phyloP scores from a whole-genome alignment of 768 basidiomycete genomes.

The Strobilomyces dryophilus region DNA sequence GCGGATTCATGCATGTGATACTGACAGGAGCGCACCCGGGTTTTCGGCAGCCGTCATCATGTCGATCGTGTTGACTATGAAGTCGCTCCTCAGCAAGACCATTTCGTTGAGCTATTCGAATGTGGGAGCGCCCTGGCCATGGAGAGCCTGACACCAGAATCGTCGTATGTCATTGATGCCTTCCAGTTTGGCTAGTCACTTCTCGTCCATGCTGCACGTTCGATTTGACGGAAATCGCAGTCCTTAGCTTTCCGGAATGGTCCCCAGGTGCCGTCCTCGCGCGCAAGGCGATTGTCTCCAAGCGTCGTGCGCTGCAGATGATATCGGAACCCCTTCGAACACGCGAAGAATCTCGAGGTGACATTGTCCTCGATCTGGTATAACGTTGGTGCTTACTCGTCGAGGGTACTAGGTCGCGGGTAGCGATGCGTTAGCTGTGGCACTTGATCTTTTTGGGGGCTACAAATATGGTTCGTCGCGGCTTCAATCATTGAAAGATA shows the following conservation, averaged over 20 bases:
- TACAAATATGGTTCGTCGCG: slow-evolving; percentile 8
- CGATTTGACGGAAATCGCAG: not conserved
- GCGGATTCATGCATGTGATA: not conserved
- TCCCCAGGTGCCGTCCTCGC: slow-evolving; percentile 27
- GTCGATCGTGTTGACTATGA: slow-evolving; percentile 35
- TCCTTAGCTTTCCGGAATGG: slow-evolving; percentile 23
- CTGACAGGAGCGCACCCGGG: slow-evolving; percentile 12
- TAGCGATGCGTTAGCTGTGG: slow-evolving; percentile 11
- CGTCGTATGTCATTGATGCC: not conserved
- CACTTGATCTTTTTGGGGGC: slow-evolving; percentile 3
- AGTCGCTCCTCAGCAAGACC: not conserved
- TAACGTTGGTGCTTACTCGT: not conserved
- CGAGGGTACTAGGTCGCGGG: slow-evolving; percentile 7
- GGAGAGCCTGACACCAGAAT: slow-evolving; percentile 7
- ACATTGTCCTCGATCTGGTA: not conserved
- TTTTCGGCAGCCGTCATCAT: slow-evolving; percentile 35
- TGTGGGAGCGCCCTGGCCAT: not conserved
- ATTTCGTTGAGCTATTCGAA: not conserved
- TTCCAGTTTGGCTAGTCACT: not conserved
- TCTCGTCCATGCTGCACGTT: not conserved
- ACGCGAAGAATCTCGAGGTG: slow-evolving; percentile 13
- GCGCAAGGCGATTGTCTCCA: slow-evolving; percentile 12
- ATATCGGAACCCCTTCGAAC: slow-evolving; percentile 15
- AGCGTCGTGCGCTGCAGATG: slow-evolving; percentile 5
- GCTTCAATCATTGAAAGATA: slow-evolving; percentile 8